Base-by-base conservation (phyloP, 225 moss, liverwort and hornwort genomes). In the Polytrichum commune region DNA sequence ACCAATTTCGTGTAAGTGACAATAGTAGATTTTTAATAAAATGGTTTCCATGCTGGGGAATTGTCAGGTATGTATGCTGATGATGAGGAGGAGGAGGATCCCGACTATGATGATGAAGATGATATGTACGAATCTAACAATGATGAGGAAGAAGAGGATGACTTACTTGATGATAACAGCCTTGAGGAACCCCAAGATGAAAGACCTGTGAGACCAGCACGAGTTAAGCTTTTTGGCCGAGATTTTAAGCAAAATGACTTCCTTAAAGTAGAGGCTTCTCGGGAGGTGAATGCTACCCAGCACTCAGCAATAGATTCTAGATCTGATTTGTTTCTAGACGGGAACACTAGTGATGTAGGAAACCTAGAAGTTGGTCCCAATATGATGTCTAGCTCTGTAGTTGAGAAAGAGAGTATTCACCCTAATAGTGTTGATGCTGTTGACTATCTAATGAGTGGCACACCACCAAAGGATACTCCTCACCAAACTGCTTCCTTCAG, bases 211-310 rank as follows among this genome's bases (percentile, higher is more conserved):
- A 86, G 97, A 26, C 70, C 95, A 63, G 68, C 86, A 62, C 91
- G 81, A 67, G 77, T 95, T 27, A 81, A 84, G 69, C 77, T 98
- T 33, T 95, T 95, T 79, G 97, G 97, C 65, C 95, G 97, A 28
- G 95, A 91, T 86, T 82, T 94, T 30, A 82, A 90, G 58, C 90
- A 82, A 74, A 92, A 85, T 33, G 82, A 82, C 20, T 65, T 71
- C 18, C 27, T 63, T n/a, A 91, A 80, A 77, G 75, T 75, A 67
- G 85, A 80, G 23, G 67, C 58, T 54, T 67, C 79, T 33, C 69
- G 74, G 64, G 76, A 71, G 25, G 58, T 32, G 29, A 79, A 28
- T 16, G 57, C 61, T 64, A 65, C 29, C 10, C 58, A 67, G 19
- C 70, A 57, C 25, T 18, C 29, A 63, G 29, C 28, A 27, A 61